Evolutionary conservation across 2,329 filamentous ascomycete genomes (phyloP).

Genomic region (Nannizzia gypsea): DNA sequence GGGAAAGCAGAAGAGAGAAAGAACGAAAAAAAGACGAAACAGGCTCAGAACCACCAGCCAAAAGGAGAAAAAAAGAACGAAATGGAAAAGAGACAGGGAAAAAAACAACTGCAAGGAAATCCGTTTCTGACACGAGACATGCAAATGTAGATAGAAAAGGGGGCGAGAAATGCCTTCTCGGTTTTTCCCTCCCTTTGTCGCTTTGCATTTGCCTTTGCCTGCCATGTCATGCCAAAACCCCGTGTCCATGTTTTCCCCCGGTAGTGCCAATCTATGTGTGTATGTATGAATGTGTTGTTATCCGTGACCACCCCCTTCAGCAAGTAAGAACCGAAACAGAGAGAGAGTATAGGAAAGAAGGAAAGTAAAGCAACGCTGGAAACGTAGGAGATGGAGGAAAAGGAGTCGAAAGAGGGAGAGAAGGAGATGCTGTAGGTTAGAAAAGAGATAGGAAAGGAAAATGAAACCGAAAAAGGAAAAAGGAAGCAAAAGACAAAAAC

Average conservation of each 20-base stretch:
- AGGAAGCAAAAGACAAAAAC: not conserved
- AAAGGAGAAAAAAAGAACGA: not conserved
- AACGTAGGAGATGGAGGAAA: slow-evolving; percentile 7
- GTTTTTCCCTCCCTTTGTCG: not conserved
- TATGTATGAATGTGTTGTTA: no score
- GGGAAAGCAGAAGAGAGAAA: not conserved
- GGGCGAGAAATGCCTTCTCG: not conserved
- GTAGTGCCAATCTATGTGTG: slow-evolving; percentile 22
- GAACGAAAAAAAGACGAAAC: not conserved
- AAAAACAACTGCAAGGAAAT: slow-evolving; percentile 19
- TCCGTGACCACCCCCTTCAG: slow-evolving; percentile 20
- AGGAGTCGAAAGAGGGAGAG: not conserved
- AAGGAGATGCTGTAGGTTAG: not conserved
- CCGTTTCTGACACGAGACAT: not conserved
- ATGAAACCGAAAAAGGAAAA: not conserved
- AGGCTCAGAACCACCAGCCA: not conserved
- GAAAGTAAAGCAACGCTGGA: slow-evolving; percentile 21
- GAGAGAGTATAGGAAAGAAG: slow-evolving; percentile 25
- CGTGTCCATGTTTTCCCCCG: slow-evolving; percentile 17
- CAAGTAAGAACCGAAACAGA: not conserved
- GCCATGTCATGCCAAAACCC: slow-evolving; percentile 18
- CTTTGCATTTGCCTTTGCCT: slow-evolving; percentile 23
- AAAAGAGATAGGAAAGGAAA: not conserved
- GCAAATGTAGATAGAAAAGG: slow-evolving; percentile 18
- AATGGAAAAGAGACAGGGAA: slow-evolving; percentile 6